A percentile compares a stretch with the other conserved stretches of the same genome.
These are phyloP conservation scores for Kurtzmaniella cleridarum DNA, from an alignment of 805 yeast genomes.

Conservation along the genomic window DNA sequence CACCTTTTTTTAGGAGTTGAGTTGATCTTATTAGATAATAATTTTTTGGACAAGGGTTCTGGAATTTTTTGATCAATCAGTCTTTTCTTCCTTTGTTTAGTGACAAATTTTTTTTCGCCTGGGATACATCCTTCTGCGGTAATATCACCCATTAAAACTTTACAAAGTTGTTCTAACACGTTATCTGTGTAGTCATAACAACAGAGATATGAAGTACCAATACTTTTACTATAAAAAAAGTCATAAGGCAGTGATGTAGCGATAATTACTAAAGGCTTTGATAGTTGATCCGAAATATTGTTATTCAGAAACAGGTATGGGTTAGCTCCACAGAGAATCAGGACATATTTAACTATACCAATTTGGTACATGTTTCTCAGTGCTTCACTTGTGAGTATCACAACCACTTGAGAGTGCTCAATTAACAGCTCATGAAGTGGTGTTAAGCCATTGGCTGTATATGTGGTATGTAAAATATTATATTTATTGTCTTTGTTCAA, in stretches of 20 bases:
- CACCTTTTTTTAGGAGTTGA: slow-evolving; percentile 37
- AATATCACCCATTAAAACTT: slow-evolving; percentile 50
- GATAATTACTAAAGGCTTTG: slow-evolving; percentile 51
- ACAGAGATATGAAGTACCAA: slow-evolving; percentile 54
- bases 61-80: slow-evolving; percentile 9
- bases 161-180: slow-evolving; percentile 44
- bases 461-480: slow-evolving; percentile 52
- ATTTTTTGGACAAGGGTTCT: slow-evolving; percentile 8
- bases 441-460: slow-evolving; percentile 54
- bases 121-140: slow-evolving; percentile 51
- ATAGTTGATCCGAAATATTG: slow-evolving; percentile 17
- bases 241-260: slow-evolving; percentile 63
- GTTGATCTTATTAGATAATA: slow-evolving; percentile 6
- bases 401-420: slow-evolving; percentile 46
- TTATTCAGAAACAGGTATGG: slow-evolving; percentile 21
- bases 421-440: slow-evolving; percentile 49
- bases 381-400: slow-evolving; percentile 53
- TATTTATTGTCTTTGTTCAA: slow-evolving; percentile 23
- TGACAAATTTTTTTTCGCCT: slow-evolving; percentile 40
- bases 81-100: slow-evolving; percentile 18
- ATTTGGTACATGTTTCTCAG: slow-evolving; percentile 56
- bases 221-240: slow-evolving; percentile 48
- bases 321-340: slow-evolving; percentile 47
- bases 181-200: slow-evolving; percentile 55
- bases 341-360: slow-evolving; percentile 53